Percentiles rank a stretch among this genome's conserved stretches.
These are phyloP conservation scores for Coemansia sp. DNA, from an alignment of 192 early-diverging fungal genomes.

Conservation along the genomic window DNA sequence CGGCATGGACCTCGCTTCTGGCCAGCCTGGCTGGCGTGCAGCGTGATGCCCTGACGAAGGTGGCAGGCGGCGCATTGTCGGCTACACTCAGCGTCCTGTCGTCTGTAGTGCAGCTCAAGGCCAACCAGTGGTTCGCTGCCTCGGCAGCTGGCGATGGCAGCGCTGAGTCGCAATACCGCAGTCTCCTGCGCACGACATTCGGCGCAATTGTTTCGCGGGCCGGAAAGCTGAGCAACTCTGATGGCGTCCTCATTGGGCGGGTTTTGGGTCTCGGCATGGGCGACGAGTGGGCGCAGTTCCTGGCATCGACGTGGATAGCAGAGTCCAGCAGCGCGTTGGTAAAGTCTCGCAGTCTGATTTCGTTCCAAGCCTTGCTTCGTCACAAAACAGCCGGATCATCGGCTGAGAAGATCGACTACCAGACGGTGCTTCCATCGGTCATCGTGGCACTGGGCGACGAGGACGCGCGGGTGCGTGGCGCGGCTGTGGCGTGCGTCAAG, in stretches of 20 bases:
- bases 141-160: background rate
- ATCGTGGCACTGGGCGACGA: conserved; percentile 66
- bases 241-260: conserved; percentile 37
- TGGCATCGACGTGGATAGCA: conserved; percentile 33
- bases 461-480: conserved; percentile 61
- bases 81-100: conserved; percentile 17
- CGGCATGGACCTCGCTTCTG: conserved; percentile 27
- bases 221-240: conserved; percentile 15
- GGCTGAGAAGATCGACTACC: conserved; percentile 59
- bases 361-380: conserved; percentile 58
- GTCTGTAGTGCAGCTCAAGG: conserved; percentile 6
- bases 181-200: conserved; percentile 24
- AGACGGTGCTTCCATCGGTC: conserved; percentile 70
- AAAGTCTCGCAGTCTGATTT: conserved; percentile 60
- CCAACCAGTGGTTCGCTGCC: conserved; percentile 29
- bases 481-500: conserved; percentile 66
- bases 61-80: conserved; percentile 25
- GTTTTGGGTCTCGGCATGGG: conserved; percentile 30
- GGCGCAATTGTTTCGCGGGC: conserved; percentile 9
- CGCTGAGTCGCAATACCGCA: conserved; percentile 16
- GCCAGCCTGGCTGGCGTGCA: background rate
- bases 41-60: background rate
- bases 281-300: conserved; percentile 52
- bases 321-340: conserved; percentile 4
- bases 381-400: conserved; percentile 11